Conservation (phyloP, 768 basidiomycete species). For the Mycena kentingensis region DNA sequence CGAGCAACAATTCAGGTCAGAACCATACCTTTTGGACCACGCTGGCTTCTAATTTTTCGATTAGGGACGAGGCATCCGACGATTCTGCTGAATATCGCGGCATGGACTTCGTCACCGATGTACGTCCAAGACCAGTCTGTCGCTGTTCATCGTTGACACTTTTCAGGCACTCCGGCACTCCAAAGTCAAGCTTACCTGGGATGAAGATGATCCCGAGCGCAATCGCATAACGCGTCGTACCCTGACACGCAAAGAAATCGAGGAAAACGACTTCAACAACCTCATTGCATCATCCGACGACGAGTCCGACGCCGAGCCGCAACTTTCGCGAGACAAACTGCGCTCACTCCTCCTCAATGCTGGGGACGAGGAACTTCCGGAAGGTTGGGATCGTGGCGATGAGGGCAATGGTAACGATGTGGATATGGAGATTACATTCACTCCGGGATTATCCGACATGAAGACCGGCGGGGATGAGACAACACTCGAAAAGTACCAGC, state of each 20-base stretch:
- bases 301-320: slow-evolving; percentile 43
- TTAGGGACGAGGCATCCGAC: slow-evolving; percentile 82
- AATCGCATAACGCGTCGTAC: slow-evolving; percentile 75
- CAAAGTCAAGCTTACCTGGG: slow-evolving; percentile 98
- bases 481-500: slow-evolving; percentile 84
- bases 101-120: slow-evolving; percentile 91
- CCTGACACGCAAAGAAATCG: slow-evolving; percentile 82
- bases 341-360: slow-evolving; percentile 75
- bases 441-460: slow-evolving; percentile 70
- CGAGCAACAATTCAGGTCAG: slow-evolving; percentile 73
- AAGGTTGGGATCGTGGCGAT: slow-evolving; percentile 72
- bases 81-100: slow-evolving; percentile 65
- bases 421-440: slow-evolving; percentile 96
- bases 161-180: slow-evolving; percentile 91
- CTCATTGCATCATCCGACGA: slow-evolving; percentile 72
- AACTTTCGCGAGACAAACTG: slow-evolving; percentile 61
- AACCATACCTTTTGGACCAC: neutral
- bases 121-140: slow-evolving; percentile 40
- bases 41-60: neutral
- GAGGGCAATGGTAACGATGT: slow-evolving; percentile 51
- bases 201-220: slow-evolving; percentile 93
- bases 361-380: slow-evolving; percentile 69
- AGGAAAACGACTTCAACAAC: slow-evolving; percentile 86
- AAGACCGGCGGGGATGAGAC: slow-evolving; percentile 72
- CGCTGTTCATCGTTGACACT: neutral